These are phyloP conservation scores for Entomortierella lignicola DNA, from an alignment of 192 early-diverging fungal species.

Conservation along the genomic window DNA sequence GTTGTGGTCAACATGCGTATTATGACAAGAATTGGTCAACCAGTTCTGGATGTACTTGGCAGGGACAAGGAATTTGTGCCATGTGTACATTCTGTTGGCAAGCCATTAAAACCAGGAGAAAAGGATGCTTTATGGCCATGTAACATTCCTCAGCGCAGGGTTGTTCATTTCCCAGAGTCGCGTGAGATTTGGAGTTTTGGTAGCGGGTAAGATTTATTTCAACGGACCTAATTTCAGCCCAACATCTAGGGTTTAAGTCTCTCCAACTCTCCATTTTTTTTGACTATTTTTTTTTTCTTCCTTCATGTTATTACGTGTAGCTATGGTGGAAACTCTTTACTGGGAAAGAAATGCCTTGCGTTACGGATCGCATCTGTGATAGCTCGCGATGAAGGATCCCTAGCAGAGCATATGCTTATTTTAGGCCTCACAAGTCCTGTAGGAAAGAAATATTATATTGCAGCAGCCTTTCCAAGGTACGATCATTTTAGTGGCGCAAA, in stretches of 20 bases:
- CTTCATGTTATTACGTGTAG: constrained; percentile 4
- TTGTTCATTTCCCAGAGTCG: constrained; percentile 53
- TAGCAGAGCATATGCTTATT: constrained; percentile 53
- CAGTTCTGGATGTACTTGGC: constrained; percentile 44
- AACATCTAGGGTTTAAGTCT: too few relatives aligned
- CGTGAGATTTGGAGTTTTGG: constrained; percentile 56
- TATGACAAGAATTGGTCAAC: constrained; percentile 49
- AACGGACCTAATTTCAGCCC: background rate
- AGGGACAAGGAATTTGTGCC: constrained; percentile 51
- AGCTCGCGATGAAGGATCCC: constrained; percentile 47
- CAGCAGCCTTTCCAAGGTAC: constrained; percentile 49
- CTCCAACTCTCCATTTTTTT: background rate
- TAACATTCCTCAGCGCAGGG: constrained; percentile 47
- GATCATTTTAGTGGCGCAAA: background rate
- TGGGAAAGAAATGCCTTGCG: constrained; percentile 49
- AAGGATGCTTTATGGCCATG: constrained; percentile 50
- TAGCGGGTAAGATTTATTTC: constrained; percentile 20
- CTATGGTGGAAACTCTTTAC: constrained; percentile 46
- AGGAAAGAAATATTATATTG: constrained; percentile 52
- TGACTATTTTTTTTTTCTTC: background rate
- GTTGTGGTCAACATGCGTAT: constrained; percentile 53
- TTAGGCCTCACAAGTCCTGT: constrained; percentile 41
- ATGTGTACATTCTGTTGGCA: constrained; percentile 53
- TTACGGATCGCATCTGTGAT: constrained; percentile 50
- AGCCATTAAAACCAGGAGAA: constrained; percentile 45